Percentiles rank a stretch among this genome's conserved stretches.
Conservation (phyloP, 345 rosid genomes). For the Bruguiera parviflora region DNA sequence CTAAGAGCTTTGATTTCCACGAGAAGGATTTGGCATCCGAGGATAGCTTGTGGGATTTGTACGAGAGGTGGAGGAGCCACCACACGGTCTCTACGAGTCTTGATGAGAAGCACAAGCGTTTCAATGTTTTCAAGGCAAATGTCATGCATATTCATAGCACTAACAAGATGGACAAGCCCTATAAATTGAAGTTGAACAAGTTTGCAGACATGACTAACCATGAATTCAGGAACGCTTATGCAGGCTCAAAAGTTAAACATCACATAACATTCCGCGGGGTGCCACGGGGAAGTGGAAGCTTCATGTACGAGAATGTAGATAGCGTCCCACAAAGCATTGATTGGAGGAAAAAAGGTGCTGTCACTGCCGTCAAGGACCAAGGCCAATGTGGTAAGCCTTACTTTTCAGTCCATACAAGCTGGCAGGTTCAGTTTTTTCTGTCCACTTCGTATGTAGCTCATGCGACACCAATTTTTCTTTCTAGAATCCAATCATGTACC, state of each 20-base stretch:
- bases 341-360: constrained; percentile 82
- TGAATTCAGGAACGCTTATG: constrained; percentile 54
- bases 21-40: constrained; percentile 62
- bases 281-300: constrained; percentile 35
- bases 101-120: constrained; percentile 57
- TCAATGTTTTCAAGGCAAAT: constrained; percentile 78
- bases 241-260: constrained; percentile 74
- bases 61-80: constrained; percentile 86
- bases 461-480: not conserved
- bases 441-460: not conserved
- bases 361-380: constrained; percentile 71
- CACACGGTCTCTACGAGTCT: constrained; percentile 66
- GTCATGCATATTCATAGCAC: constrained; percentile 64
- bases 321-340: constrained; percentile 49
- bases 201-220: constrained; percentile 84
- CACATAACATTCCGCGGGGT: constrained; percentile 55
- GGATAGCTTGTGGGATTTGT: constrained; percentile 65
- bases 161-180: constrained; percentile 65
- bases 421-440: not conserved
- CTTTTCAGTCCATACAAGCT: not conserved
- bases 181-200: constrained; percentile 79
- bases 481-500: too few species aligned
- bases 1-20: constrained; percentile 59
- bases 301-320: constrained; percentile 52
- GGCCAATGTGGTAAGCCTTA: constrained; percentile 66